A percentile compares a stretch with the other conserved stretches of the same genome.
Conservation (phyloP, 2,329 filamentous ascomycete genomes). For the Cryphonectria radicalis region DNA sequence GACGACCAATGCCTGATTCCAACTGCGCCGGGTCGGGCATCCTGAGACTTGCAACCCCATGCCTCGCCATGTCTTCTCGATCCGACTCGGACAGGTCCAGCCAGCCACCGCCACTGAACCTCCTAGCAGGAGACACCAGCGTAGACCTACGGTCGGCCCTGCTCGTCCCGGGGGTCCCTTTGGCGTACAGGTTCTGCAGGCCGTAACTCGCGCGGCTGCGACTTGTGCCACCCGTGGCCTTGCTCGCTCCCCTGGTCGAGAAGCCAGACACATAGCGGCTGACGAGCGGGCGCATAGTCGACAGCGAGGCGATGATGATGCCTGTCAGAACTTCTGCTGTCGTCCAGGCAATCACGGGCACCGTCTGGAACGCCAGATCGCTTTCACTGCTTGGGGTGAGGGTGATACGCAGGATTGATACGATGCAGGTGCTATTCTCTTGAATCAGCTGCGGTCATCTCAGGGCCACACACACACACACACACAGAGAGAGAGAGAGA, state of each 20-base stretch:
- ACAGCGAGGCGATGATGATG: constrained; percentile 29
- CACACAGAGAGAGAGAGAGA: not conserved
- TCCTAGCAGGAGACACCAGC: not conserved
- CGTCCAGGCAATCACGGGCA: constrained; percentile 9
- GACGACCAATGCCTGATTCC: not conserved
- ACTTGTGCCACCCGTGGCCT: not conserved
- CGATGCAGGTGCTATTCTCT: constrained; percentile 14
- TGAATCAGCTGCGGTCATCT: not conserved
- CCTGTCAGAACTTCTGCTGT: constrained; percentile 18
- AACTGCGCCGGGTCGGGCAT: not conserved
- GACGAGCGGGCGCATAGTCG: constrained; percentile 28
- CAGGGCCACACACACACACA: no score
- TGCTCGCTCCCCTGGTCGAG: not conserved
- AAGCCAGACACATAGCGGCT: constrained; percentile 21
- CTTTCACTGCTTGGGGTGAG: not conserved
- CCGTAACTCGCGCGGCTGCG: constrained; percentile 4
- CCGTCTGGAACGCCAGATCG: constrained; percentile 1
- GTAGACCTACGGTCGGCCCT: constrained; percentile 3
- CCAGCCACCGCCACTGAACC: constrained; percentile 12
- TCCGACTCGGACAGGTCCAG: constrained; percentile 11
- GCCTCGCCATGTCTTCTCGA: constrained; percentile 4
- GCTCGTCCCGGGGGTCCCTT: not conserved
- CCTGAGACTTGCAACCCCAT: constrained; percentile 1
- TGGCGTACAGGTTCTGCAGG: constrained; percentile 3
- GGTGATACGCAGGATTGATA: constrained; percentile 18